These are phyloP conservation scores for Kluyveromyces starmeri DNA, from an alignment of 805 yeast genomes.

Conservation along the genomic window DNA sequence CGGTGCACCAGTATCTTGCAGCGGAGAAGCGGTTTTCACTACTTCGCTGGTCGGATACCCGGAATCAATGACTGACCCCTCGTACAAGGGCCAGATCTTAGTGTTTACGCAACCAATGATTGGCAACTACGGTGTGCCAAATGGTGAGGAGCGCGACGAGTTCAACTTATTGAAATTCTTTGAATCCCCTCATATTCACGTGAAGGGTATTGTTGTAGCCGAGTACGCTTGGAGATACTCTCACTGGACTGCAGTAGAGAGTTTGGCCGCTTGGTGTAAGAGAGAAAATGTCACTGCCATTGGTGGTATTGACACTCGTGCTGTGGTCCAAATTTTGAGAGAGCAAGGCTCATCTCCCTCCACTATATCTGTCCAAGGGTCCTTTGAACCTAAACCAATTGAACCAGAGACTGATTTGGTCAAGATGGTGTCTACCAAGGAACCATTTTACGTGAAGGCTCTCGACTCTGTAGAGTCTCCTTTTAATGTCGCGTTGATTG, in stretches of 20 bases:
- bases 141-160: conserved; percentile 70
- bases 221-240: conserved; percentile 92
- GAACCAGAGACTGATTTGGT: conserved; percentile 91
- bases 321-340: conserved; percentile 83
- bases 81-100: conserved; percentile 92
- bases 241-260: conserved; percentile 99
- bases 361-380: conserved; percentile 76
- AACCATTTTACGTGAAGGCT: conserved; percentile 82
- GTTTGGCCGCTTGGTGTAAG: conserved; percentile 91
- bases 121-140: conserved; percentile 98
- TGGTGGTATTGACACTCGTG: conserved; percentile 96
- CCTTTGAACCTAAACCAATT: conserved; percentile 31
- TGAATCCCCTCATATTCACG: conserved; percentile 86
- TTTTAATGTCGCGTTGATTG: conserved; percentile 84
- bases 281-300: conserved; percentile 94
- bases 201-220: conserved; percentile 92
- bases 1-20: conserved; percentile 86
- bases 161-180: conserved; percentile 79
- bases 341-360: conserved; percentile 95
- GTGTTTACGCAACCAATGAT: conserved; percentile 95
- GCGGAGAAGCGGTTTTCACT: conserved; percentile 97
- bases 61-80: conserved; percentile 98
- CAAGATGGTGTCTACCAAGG: conserved; percentile 87
- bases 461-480: conserved; percentile 37
- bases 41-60: conserved; percentile 98